These are phyloP conservation scores for Elongisporangium prolatum DNA, from an alignment of 352 stramenopile genomes.

Conservation along the genomic window DNA sequence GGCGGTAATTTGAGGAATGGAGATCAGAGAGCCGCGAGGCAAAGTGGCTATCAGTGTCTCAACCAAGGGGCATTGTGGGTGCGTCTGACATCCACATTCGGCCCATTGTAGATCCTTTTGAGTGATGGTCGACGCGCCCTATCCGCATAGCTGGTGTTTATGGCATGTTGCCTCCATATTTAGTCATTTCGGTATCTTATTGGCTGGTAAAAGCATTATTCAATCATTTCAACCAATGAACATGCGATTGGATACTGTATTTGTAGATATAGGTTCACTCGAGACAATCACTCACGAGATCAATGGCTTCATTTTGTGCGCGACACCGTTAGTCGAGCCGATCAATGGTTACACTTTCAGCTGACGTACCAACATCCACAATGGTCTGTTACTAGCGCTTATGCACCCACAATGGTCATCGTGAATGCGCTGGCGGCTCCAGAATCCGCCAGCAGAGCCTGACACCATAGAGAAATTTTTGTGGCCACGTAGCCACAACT, in stretches of 20 bases:
- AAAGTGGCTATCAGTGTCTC: neutral
- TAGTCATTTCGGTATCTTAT: neutral
- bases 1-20: neutral
- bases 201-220: neutral
- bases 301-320: neutral
- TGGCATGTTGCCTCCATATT: neutral
- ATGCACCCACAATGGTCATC: neutral
- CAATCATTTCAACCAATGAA: neutral
- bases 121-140: neutral
- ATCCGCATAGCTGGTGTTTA: neutral
- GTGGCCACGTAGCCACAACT: constrained; percentile 2
- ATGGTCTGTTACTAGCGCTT: neutral
- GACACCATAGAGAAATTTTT: neutral
- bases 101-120: neutral
- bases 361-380: neutral
- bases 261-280: neutral
- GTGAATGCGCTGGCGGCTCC: neutral
- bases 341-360: neutral
- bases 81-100: neutral
- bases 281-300: neutral
- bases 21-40: neutral
- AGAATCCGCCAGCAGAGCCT: neutral
- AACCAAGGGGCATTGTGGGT: neutral
- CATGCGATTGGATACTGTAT: neutral
- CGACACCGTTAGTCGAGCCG: neutral